phyloP scores from a whole-genome alignment of 2,329 filamentous ascomycete genomes.

The Penicillium decumbens region DNA sequence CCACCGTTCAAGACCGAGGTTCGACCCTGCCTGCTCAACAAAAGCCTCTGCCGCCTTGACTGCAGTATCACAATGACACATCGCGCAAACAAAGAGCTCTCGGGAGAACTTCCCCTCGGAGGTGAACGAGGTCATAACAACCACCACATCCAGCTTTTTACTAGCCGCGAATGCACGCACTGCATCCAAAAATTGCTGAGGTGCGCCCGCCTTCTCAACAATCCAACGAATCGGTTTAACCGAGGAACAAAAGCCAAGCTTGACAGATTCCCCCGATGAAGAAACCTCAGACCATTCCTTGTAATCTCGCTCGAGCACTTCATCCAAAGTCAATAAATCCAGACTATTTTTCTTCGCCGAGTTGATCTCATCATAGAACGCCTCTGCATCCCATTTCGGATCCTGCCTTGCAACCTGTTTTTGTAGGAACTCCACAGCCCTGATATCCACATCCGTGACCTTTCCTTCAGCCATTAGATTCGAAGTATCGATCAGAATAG shows the following conservation, averaged over 20 bases:
- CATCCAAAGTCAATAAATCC: conserved; percentile 49
- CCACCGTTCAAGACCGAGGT: conserved; percentile 42
- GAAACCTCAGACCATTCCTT: conserved; percentile 55
- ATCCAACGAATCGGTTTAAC: conserved; percentile 55
- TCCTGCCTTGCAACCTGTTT: conserved; percentile 42
- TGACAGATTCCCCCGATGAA: conserved; percentile 32
- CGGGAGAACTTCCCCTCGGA: conserved; percentile 46
- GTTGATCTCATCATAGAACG: conserved; percentile 51
- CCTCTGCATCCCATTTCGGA: conserved; percentile 43
- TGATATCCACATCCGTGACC: conserved; percentile 47
- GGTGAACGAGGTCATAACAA: conserved; percentile 57
- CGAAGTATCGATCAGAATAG: conserved; percentile 44
- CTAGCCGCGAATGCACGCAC: conserved; percentile 47
- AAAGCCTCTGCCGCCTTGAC: conserved; percentile 45
- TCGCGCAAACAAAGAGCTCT: conserved; percentile 50
- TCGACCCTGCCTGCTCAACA: conserved; percentile 39
- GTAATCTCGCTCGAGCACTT: conserved; percentile 59
- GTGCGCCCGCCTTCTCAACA: conserved; percentile 43
- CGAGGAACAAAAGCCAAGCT: conserved; percentile 56
- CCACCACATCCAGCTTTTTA: conserved; percentile 49
- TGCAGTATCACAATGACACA: conserved; percentile 34
- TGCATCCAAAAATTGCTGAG: conserved; percentile 37
- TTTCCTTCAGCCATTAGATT: conserved; percentile 44
- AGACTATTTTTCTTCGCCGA: conserved; percentile 54
- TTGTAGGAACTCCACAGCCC: conserved; percentile 50